Evolutionary conservation across 768 basidiomycete species (phyloP).

Genomic region (Dictyophora rubrovolvata): DNA sequence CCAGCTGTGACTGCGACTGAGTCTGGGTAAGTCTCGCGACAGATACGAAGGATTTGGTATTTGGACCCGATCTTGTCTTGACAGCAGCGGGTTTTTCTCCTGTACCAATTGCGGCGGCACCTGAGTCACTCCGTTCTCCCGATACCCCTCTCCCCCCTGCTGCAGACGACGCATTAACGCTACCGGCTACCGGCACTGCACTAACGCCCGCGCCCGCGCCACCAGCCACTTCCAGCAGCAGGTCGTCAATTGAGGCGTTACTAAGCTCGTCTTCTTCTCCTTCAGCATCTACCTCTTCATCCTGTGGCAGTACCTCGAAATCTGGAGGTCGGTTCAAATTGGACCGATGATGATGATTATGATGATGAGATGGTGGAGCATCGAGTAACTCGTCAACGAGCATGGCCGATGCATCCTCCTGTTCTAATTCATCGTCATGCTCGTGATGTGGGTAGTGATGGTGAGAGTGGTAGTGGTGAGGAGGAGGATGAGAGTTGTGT

Average conservation of each 20-base stretch:
- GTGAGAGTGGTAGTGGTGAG: not conserved
- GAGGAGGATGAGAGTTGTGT: too few relatives aligned
- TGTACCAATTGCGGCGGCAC: not conserved
- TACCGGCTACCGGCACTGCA: not conserved
- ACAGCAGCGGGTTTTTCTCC: not conserved
- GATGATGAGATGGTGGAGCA: not conserved
- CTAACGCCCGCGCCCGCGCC: not conserved
- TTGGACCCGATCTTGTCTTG: not conserved
- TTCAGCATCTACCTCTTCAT: not conserved
- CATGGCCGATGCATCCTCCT: not conserved
- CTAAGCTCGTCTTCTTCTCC: not conserved
- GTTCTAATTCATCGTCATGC: not conserved
- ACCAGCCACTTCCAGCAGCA: conserved; percentile 1
- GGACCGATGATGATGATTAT: not conserved
- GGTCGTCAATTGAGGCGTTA: not conserved
- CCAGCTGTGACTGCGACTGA: not conserved
- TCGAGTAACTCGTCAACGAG: not conserved
- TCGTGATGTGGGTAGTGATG: not conserved
- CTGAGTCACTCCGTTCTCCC: not conserved
- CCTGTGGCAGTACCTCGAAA: not conserved
- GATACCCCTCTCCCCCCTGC: not conserved
- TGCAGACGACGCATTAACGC: too few relatives aligned
- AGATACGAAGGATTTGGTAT: not conserved
- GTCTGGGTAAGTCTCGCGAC: not conserved
- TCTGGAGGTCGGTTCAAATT: not conserved